Evolutionary conservation across 805 yeast species (phyloP), one percentile per base, ranked within the genome.

Genomic region (Pichia paraexigua): DNA sequence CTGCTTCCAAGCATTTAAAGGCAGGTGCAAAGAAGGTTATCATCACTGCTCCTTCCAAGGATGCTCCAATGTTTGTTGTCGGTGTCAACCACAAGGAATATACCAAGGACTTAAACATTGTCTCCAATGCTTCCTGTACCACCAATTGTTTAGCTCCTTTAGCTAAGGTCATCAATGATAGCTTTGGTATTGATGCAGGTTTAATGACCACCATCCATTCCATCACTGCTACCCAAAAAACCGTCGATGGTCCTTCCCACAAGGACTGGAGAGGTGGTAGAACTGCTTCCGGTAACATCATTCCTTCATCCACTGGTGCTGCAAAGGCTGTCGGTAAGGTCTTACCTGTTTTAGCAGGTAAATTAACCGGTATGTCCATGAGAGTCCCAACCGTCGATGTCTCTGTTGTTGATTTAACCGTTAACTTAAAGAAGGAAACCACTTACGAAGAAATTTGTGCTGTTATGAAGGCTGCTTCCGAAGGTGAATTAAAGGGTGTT

Each of bases 221-320:
- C 69, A 85, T 87, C 76, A 89, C 96, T 62, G 96, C 96, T 63
- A 86, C 96, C 66, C 96, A 89, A 76, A 89, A 89, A 84, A 85
- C 95, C 57, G 96, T 89, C 60, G 96, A 89, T 72, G 96, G 96
- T 76, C 95, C 96, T 65, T 87, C 96, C 71, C 89, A 84, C 82
- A 89, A 89, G 82, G 96, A 89, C 80, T 89, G 96, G 96, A 85
- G 96, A 83, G 96, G 96, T 72, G 96, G 96, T 73, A 86, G 96
- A 79, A 85, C 96, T 64, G 96, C 96, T 70, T 85, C 92, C 57
- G 95, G 91, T 70, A 89, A 89, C 85, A 87, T 89, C 72, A 89
- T 89, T 63, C 96, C 96, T 68, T 87, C 95, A 41, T 86, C 96
- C 58, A 89, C 96, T 58, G 96, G 96, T 83, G 96, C 96, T 66